Percentiles rank a stretch among this genome's conserved stretches.
phyloP scores from a whole-genome alignment of 164 flowering plant genomes.

The Piper betle region DNA sequence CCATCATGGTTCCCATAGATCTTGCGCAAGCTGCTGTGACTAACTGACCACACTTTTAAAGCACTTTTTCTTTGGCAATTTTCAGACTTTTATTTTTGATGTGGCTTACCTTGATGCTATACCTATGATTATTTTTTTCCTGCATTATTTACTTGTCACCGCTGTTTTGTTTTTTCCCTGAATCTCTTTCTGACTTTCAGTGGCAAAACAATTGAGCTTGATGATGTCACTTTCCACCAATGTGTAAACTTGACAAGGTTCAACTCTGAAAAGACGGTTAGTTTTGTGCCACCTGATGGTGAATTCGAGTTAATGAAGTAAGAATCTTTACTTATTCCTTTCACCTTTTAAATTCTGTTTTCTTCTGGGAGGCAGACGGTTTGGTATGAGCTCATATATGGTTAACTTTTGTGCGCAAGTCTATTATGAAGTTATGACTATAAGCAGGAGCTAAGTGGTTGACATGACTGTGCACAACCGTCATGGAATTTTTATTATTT shows the following conservation, averaged over 20 bases:
- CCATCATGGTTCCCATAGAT: too few relatives aligned
- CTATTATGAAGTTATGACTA: not conserved
- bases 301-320: conserved; percentile 99
- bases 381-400: too few relatives aligned
- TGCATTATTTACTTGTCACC: not conserved
- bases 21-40: too few relatives aligned
- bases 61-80: too few relatives aligned
- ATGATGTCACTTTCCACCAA: conserved; percentile 97
- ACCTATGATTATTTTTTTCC: too few relatives aligned
- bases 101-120: too few relatives aligned
- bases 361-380: too few relatives aligned
- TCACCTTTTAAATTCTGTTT: too few relatives aligned
- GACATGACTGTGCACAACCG: not conserved
- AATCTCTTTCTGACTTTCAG: conserved; percentile 32
- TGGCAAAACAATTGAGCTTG: conserved; percentile 98
- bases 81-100: too few relatives aligned
- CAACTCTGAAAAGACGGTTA: conserved; percentile 96
- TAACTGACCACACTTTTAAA: too few relatives aligned
- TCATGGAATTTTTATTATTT: not conserved
- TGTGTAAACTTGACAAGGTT: conserved; percentile 97
- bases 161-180: conserved; percentile 1
- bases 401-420: too few relatives aligned
- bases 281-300: conserved; percentile 99
- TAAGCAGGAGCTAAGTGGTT: conserved; percentile 1
- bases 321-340: conserved; percentile 11